Conservation (phyloP, 192 early-diverging fungal species). For the Rhizophagus clarus region DNA sequence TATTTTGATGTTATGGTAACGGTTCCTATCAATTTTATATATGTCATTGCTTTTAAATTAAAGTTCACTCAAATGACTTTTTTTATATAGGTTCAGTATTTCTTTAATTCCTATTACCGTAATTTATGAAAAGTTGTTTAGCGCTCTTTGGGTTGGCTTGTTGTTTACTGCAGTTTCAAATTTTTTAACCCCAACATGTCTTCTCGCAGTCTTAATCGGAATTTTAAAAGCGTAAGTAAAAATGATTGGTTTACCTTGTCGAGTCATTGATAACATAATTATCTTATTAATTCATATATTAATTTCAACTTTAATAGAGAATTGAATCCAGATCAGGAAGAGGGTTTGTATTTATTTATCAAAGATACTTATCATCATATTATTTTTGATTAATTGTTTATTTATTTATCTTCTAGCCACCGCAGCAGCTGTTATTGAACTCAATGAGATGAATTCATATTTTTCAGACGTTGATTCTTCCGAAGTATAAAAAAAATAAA, state of each 20-base stretch:
- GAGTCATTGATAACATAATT: background rate
- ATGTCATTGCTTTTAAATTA: background rate
- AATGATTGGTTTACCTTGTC: background rate
- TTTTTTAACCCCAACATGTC: background rate
- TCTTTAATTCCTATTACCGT: background rate
- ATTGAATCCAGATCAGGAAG: background rate
- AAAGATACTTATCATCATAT: background rate
- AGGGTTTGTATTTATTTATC: background rate
- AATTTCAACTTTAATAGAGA: background rate
- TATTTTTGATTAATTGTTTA: background rate
- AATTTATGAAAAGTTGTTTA: background rate
- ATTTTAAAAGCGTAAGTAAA: background rate
- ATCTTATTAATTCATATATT: background rate
- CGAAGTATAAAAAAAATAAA: background rate
- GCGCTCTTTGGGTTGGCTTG: background rate
- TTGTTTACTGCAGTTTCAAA: background rate
- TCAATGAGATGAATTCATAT: background rate
- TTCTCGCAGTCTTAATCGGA: background rate
- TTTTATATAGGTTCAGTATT: background rate
- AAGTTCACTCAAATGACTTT: background rate
- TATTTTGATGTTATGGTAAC: background rate
- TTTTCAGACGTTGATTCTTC: background rate
- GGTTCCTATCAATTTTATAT: background rate
- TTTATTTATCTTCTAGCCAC: background rate
- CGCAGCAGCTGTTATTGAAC: background rate